Base-by-base conservation (phyloP, 495 filamentous ascomycete genomes). In the Xylaria scruposa region DNA sequence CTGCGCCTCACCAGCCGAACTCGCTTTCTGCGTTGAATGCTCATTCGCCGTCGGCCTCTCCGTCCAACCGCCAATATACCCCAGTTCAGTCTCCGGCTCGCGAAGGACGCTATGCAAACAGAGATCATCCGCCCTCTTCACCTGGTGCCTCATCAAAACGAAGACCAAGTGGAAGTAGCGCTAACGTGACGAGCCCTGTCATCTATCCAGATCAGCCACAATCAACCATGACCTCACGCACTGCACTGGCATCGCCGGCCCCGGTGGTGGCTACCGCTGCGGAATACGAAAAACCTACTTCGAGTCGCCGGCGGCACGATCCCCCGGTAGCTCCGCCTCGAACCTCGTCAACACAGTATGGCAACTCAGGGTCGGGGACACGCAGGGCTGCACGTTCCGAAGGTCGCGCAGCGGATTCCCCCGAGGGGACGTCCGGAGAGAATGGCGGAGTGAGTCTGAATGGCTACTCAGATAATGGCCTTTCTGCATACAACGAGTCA, bases 321-420 rank as follows among this genome's bases (percentile, higher is more conserved):
- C 76, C 79, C 68, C 77, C 81, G 77, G 86, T 87, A 70, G 88
- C 87, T 68, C 90, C 89, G 51, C 88, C 89, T 38, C 88, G 91
- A 67, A 91, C 90, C 1, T 91, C 90, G 13, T 91, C 89, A 33
- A 88, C 88, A 46, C 78, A 75, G 65, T 70, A 77, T 21, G 65
- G 67, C 38, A 73, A 71, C 58, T 62, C 76, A 33, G 68, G 77
- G 4, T 77, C 77, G 21, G 80, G 80, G n/a, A 67, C 75, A 36
- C 81, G 84, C 61, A 81, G 85, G 74, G 75, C 80, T 26, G 78
- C 81, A 40, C 79, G 83, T 67, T 72, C 80, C 17, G 79, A 75
- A 71, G 86, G 88, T 63, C 81, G 82, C 46, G 70, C 79, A 4
- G 73, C 82, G 61, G 79, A 81, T 73, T 80, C 82, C 46, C 80